A percentile compares a stretch with the other conserved stretches of the same genome.
phyloP scores from a whole-genome alignment of 306 rosid genomes.

The Acacia melanoxylon region DNA sequence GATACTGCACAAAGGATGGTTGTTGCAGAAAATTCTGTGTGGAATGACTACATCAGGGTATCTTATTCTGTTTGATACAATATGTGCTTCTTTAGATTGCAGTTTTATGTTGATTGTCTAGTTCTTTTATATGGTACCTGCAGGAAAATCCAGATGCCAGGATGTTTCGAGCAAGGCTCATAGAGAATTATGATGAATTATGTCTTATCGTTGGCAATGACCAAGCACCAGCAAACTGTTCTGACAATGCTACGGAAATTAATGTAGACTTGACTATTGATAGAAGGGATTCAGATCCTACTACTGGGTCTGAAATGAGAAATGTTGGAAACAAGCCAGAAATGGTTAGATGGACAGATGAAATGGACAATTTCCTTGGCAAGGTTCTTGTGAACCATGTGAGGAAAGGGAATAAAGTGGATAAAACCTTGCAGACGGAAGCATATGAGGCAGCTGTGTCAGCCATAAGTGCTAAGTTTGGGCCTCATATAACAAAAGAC shows the following conservation, averaged over 20 bases:
- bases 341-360: slow-evolving; percentile 52
- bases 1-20: slow-evolving; percentile 55
- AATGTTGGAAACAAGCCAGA: slow-evolving; percentile 45
- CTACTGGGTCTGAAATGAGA: slow-evolving; percentile 38
- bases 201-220: slow-evolving; percentile 53
- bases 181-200: slow-evolving; percentile 50
- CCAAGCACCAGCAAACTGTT: slow-evolving; percentile 33
- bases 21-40: slow-evolving; percentile 50
- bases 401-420: slow-evolving; percentile 54
- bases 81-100: slow-evolving; percentile 2
- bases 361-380: slow-evolving; percentile 62
- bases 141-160: slow-evolving; percentile 57
- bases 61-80: slow-evolving; percentile 17
- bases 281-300: slow-evolving; percentile 39
- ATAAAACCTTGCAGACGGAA: slow-evolving; percentile 47
- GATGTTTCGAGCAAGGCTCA: slow-evolving; percentile 41
- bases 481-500: slow-evolving; percentile 48
- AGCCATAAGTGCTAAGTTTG: slow-evolving; percentile 43
- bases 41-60: slow-evolving; percentile 61
- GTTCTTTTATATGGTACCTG: slow-evolving; percentile 33
- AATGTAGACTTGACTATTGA: slow-evolving; percentile 40
- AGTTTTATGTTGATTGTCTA: slow-evolving; percentile 25
- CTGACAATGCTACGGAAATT: slow-evolving; percentile 44
- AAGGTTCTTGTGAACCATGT: slow-evolving; percentile 52
- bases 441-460: slow-evolving; percentile 49